Conservation (phyloP, 2,329 filamentous ascomycete genomes). For the Neoarthrinium moseri region DNA sequence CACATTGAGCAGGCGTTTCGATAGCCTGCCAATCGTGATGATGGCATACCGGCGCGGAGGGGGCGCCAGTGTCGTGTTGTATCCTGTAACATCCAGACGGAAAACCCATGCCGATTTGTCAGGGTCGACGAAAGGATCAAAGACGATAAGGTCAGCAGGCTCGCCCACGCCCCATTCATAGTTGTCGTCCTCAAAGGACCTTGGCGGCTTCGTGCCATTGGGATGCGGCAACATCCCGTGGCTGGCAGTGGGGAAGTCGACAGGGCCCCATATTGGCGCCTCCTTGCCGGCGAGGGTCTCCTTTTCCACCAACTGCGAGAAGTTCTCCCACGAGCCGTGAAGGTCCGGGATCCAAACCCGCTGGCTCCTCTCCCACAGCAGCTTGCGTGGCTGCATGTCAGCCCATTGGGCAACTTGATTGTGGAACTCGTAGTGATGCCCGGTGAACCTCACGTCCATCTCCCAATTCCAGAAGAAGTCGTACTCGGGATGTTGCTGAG, state of each 20-base stretch:
- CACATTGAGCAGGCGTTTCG: constrained; percentile 47
- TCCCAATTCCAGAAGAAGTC: constrained; percentile 49
- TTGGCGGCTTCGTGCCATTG: constrained; percentile 59
- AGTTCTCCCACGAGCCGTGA: constrained; percentile 57
- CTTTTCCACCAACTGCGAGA: constrained; percentile 52
- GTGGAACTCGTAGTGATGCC: constrained; percentile 55
- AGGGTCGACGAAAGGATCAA: constrained; percentile 60
- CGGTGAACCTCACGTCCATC: constrained; percentile 43
- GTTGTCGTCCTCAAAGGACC: constrained; percentile 61
- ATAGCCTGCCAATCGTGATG: constrained; percentile 54
- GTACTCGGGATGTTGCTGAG: constrained; percentile 43
- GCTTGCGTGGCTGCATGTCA: constrained; percentile 56
- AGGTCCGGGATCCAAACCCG: constrained; percentile 59
- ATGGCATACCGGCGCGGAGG: constrained; percentile 58
- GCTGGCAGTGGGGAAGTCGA: constrained; percentile 25
- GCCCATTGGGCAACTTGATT: constrained; percentile 53
- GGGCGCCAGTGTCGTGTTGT: constrained; percentile 44
- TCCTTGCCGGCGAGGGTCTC: constrained; percentile 38
- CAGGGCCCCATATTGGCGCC: constrained; percentile 62
- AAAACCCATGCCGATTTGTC: constrained; percentile 56
- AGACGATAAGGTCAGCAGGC: constrained; percentile 58
- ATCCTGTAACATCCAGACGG: constrained; percentile 55
- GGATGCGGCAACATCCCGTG: constrained; percentile 54
- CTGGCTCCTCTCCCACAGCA: constrained; percentile 60
- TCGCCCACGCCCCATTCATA: constrained; percentile 59